phyloP scores from a whole-genome alignment of 805 yeast species.

The Metschnikowia gruessii region DNA sequence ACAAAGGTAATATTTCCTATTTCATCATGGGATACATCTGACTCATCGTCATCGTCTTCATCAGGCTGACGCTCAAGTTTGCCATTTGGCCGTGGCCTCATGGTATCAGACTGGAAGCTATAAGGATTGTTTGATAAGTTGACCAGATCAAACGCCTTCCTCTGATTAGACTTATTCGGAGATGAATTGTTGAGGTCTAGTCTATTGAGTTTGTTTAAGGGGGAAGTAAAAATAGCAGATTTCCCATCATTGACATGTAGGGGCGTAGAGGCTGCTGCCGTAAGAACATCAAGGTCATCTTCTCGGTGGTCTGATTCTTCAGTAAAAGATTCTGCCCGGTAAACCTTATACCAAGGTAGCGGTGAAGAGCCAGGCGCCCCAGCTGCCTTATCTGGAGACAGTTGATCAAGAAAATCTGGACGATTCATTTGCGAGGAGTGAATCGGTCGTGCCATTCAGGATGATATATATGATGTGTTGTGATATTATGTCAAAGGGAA shows the following conservation, averaged over 20 bases:
- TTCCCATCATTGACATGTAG: conserved; percentile 16
- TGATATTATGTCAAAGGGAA: background rate
- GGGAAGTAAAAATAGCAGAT: conserved; percentile 28
- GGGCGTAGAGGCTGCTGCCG: conserved; percentile 25
- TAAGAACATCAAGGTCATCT: conserved; percentile 1
- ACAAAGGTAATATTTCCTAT: conserved; percentile 31
- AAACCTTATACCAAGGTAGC: conserved; percentile 1
- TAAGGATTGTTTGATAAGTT: background rate
- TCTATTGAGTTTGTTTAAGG: conserved; percentile 34
- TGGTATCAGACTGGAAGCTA: background rate
- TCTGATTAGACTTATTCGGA: background rate
- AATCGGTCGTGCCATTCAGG: conserved; percentile 1
- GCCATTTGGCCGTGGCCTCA: background rate
- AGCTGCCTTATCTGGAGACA: conserved; percentile 1
- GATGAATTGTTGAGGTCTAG: conserved; percentile 22
- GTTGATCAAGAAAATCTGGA: conserved; percentile 4
- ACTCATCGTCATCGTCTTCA: conserved; percentile 14
- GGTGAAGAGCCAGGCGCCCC: background rate
- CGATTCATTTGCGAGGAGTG: background rate
- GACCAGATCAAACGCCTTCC: background rate
- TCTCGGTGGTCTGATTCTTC: conserved; percentile 2
- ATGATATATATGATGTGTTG: background rate
- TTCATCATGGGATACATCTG: conserved; percentile 7
- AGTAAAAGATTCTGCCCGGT: background rate
- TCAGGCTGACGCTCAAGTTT: background rate